These are phyloP conservation scores for Aureobasidium melanogenum DNA, from an alignment of 2,329 filamentous ascomycete genomes.

Conservation along the genomic window DNA sequence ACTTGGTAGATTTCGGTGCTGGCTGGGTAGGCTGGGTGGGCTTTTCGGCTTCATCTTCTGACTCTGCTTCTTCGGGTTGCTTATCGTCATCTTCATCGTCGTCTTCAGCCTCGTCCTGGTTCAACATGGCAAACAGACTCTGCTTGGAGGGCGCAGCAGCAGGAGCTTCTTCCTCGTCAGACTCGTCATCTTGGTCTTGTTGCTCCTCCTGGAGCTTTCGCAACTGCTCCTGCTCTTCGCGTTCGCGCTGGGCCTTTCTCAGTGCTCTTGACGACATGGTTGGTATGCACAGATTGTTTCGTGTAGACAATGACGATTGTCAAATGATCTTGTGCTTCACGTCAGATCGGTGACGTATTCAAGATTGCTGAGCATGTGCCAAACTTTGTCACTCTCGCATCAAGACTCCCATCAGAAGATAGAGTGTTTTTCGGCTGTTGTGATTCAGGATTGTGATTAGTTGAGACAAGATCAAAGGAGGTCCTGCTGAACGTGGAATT, in stretches of 20 bases:
- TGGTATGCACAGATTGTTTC: background rate
- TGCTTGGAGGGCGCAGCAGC: slow-evolving; percentile 23
- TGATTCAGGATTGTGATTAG: background rate
- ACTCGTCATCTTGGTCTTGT: slow-evolving; percentile 27
- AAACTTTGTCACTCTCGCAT: background rate
- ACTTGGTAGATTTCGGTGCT: slow-evolving; percentile 19
- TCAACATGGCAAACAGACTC: slow-evolving; percentile 40
- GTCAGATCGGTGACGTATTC: background rate
- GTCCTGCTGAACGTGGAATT: no score
- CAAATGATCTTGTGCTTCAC: background rate
- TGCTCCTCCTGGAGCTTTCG: slow-evolving; percentile 24
- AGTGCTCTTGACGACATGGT: slow-evolving; percentile 59
- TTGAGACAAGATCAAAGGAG: no score
- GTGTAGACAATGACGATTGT: background rate
- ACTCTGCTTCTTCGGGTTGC: slow-evolving; percentile 27
- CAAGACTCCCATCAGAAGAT: background rate
- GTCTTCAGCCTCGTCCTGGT: slow-evolving; percentile 30
- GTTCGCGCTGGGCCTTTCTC: slow-evolving; percentile 54
- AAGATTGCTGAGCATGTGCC: background rate
- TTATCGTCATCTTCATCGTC: slow-evolving; percentile 27
- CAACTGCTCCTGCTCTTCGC: slow-evolving; percentile 47
- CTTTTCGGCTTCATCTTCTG: slow-evolving; percentile 22
- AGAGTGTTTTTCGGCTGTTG: background rate
- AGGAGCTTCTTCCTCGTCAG: slow-evolving; percentile 21
- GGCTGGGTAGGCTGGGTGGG: slow-evolving; percentile 3